Conservation (phyloP, 371 early-diverging fungal genomes). For the Choanephora cucurbitarum region DNA sequence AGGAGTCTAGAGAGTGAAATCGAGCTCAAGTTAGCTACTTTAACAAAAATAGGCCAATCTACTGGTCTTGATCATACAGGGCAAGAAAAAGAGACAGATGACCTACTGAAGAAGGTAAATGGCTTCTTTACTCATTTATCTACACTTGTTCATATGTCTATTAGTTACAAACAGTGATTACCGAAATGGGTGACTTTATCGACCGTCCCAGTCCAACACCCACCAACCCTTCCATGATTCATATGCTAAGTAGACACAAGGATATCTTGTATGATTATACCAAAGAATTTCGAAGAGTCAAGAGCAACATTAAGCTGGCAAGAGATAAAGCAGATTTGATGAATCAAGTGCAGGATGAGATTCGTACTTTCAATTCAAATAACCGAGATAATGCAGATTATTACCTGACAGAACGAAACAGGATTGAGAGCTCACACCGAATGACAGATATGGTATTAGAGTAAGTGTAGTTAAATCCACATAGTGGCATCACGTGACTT, state of each 20-base stretch:
- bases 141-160: too few species aligned
- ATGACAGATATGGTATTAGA: conserved; percentile 71
- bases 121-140: too few species aligned
- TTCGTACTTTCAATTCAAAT: conserved; percentile 46
- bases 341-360: conserved; percentile 60
- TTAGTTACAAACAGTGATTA: conserved; percentile 64
- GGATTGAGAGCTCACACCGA: conserved; percentile 61
- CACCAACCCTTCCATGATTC: conserved; percentile 68
- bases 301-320: conserved; percentile 61
- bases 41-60: conserved; percentile 45
- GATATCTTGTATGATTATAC: conserved; percentile 72
- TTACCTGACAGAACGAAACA: conserved; percentile 60
- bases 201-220: conserved; percentile 56
- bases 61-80: conserved; percentile 32
- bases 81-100: conserved; percentile 61
- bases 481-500: too few species aligned
- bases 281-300: conserved; percentile 67
- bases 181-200: conserved; percentile 54
- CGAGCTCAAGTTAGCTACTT: conserved; percentile 54
- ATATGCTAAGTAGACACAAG: conserved; percentile 69
- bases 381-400: conserved; percentile 50
- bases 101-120: conserved; percentile 62
- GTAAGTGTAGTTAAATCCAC: conserved; percentile 32
- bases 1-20: conserved; percentile 70
- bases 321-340: conserved; percentile 67